Base-by-base conservation (phyloP, 371 early-diverging fungal species). In the Mycotypha africana region DNA sequence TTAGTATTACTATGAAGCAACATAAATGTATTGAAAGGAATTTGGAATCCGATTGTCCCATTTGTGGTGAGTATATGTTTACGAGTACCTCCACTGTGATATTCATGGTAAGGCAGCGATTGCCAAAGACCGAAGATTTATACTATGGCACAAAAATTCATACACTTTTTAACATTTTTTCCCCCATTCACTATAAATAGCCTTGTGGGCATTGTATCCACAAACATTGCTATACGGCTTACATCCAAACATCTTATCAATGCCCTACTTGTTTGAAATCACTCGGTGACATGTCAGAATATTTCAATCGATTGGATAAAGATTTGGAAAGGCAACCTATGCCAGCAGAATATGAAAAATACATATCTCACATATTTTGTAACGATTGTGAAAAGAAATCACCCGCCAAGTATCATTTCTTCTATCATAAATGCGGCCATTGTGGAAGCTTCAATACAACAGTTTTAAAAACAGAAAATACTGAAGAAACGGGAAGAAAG, bases 251-350 rank as follows among this genome's bases (percentile, higher is more conserved):
- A 2, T 88, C 90, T 1, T 96, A 95, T 58, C 93, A 94, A 50
- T 99, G 99, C 57, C 99, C 99, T 0, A 88, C 94, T 1, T 99
- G 99, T 60, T 81, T 85, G 48, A 95, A 95, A 57, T 91, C 96
- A 8, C 65, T 96, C 5, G 90, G 88, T 32, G 85, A 97, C 56
- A 93, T 92, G 84, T 69, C 77, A 3, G 71, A 66, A 7, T 87
- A 92, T 58, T 96, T 93, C 62, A 62, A 72, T 22, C 84, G 87
- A 23, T 84, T 98, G 20, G 97, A 97, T 53, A 65, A 70, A 1
- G 81, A 90, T 56, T 56, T 98, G 42, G 84, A 76, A 10, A 70
- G 82, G 28, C 92, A 94, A 52, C 70, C 73, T 12, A 95, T 98
- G 95, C 97, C 96, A 9, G 70, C 80, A 21, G 95, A 97, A 58